A percentile compares a stretch with the other conserved stretches of the same genome.
phyloP scores from a whole-genome alignment of 2,329 filamentous ascomycete species.

The Ambrosiella cleistominuta region DNA sequence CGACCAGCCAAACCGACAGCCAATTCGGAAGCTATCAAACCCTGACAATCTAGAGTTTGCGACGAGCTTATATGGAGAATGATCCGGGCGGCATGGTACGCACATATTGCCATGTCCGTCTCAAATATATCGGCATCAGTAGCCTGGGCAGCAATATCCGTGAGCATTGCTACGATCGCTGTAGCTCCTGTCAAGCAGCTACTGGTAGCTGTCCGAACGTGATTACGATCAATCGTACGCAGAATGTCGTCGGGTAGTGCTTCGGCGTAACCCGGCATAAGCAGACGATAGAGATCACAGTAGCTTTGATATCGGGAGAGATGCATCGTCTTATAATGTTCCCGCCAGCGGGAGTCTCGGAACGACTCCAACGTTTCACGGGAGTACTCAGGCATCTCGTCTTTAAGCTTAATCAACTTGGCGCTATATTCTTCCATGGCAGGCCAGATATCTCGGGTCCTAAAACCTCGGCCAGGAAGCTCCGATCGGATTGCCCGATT shows the following conservation, averaged over 20 bases:
- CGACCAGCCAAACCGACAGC: conserved; percentile 16
- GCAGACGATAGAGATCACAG: conserved; percentile 28
- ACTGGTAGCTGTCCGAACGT: conserved; percentile 15
- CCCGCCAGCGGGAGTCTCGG: conserved; percentile 13
- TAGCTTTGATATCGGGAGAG: conserved; percentile 26
- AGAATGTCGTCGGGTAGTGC: conserved; percentile 21
- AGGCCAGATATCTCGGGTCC: background rate
- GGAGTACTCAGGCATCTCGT: conserved; percentile 10
- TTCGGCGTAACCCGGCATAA: conserved; percentile 25
- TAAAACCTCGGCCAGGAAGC: background rate
- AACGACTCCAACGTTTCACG: conserved; percentile 11
- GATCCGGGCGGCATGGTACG: conserved; percentile 24
- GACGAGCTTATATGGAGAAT: conserved; percentile 19
- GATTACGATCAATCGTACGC: conserved; percentile 15
- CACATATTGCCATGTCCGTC: conserved; percentile 26
- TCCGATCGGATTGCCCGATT: background rate
- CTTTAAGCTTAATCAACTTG: background rate
- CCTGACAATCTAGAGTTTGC: conserved; percentile 13
- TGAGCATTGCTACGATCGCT: conserved; percentile 17
- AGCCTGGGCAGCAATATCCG: background rate
- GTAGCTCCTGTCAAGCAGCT: conserved; percentile 20
- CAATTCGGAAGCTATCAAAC: conserved; percentile 14
- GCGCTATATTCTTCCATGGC: background rate
- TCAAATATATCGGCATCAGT: conserved; percentile 15
- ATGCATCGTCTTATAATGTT: conserved; percentile 19